phyloP scores from a whole-genome alignment of 176 grass and related monocot species.

The Tillandsia leiboldiana region DNA sequence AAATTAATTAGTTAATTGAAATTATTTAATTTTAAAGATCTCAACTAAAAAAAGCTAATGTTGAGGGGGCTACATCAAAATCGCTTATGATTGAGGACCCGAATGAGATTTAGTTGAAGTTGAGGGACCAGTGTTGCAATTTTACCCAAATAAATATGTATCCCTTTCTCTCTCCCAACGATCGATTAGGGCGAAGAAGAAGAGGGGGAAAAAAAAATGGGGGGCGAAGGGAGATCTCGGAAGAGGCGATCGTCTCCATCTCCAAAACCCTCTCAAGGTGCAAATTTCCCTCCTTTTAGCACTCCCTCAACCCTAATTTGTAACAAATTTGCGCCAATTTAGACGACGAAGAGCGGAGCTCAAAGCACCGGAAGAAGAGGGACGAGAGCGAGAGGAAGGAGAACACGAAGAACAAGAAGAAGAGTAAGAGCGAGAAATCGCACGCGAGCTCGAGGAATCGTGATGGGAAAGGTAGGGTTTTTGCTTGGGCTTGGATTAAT shows the following conservation, averaged over 20 bases:
- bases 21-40: too few relatives aligned
- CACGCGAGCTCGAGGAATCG: slow-evolving; percentile 37
- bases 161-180: too few relatives aligned
- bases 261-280: slow-evolving; percentile 19
- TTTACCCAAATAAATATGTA: too few relatives aligned
- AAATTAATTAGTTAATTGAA: too few relatives aligned
- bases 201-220: slow-evolving; percentile 27
- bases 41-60: too few relatives aligned
- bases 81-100: too few relatives aligned
- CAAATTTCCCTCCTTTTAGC: not conserved
- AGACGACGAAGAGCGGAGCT: slow-evolving; percentile 55
- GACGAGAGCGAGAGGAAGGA: slow-evolving; percentile 34
- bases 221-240: slow-evolving; percentile 50
- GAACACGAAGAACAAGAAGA: slow-evolving; percentile 31
- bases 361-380: slow-evolving; percentile 39
- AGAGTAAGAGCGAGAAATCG: slow-evolving; percentile 19
- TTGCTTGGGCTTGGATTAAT: slow-evolving; percentile 1
- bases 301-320: not conserved
- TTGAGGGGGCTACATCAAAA: too few relatives aligned
- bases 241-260: slow-evolving; percentile 50
- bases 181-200: not conserved
- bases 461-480: slow-evolving; percentile 54
- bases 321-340: slow-evolving; percentile 10
- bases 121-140: too few relatives aligned
- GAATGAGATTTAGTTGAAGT: too few relatives aligned